A percentile compares a stretch with the other conserved stretches of the same genome.
These are phyloP conservation scores for Citrullus mucosospermus DNA, from an alignment of 306 rosid genomes.

Conservation along the genomic window DNA sequence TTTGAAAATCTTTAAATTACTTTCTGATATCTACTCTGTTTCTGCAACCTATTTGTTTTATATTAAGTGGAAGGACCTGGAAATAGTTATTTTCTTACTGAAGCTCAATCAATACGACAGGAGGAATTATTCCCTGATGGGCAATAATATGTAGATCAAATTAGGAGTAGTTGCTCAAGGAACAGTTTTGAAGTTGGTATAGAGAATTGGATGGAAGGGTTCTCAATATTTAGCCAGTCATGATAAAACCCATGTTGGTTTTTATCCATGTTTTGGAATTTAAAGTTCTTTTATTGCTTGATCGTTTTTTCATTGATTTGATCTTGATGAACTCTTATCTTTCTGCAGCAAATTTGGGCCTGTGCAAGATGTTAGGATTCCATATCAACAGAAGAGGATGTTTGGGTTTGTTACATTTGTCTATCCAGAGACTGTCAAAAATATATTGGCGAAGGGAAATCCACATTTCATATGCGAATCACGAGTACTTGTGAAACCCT, in stretches of 20 bases:
- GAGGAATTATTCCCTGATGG: not conserved
- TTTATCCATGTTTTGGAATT: not conserved
- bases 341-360: slow-evolving; percentile 82
- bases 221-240: not conserved
- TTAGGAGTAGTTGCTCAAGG: not conserved
- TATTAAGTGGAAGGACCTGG: not conserved
- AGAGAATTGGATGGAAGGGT: not conserved
- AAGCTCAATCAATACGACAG: not conserved
- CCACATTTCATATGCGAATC: slow-evolving; percentile 97
- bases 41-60: not conserved
- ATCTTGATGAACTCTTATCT: not conserved
- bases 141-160: not conserved
- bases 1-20: not conserved
- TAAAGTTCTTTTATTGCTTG: not conserved
- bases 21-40: not conserved
- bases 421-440: slow-evolving; percentile 85
- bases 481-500: slow-evolving; percentile 95
- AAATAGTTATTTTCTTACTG: not conserved
- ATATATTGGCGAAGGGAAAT: slow-evolving; percentile 80
- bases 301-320: not conserved
- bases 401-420: slow-evolving; percentile 93
- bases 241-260: not conserved
- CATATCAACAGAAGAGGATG: slow-evolving; percentile 97
- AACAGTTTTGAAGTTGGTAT: not conserved
- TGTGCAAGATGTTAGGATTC: slow-evolving; percentile 96